Conservation (phyloP, 169 alveolate species). For the Neospora caninum region DNA sequence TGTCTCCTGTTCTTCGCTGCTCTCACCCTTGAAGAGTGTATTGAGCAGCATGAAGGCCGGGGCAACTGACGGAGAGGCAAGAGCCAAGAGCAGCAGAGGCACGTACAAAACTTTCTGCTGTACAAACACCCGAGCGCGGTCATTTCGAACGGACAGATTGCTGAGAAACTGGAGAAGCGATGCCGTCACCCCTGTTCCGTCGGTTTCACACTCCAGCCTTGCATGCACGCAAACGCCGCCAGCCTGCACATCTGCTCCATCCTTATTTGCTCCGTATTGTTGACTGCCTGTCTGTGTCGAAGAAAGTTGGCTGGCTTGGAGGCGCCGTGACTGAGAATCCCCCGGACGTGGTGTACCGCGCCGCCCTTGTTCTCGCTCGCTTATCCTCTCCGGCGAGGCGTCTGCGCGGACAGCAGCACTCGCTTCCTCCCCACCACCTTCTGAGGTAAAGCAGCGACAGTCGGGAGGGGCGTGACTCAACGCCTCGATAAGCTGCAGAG, state of each 20-base stretch:
- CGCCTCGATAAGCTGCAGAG: constrained; percentile 20
- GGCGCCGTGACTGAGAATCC: no score
- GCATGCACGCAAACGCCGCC: background rate
- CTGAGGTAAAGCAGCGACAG: background rate
- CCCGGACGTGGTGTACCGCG: background rate
- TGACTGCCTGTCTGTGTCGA: no score
- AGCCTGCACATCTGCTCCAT: background rate
- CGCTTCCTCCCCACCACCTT: background rate
- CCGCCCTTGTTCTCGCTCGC: background rate
- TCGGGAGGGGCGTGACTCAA: background rate
- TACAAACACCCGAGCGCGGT: background rate
- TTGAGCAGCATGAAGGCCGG: constrained; percentile 27
- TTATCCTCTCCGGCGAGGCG: background rate
- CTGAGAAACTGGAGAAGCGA: constrained; percentile 17
- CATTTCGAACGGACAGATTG: background rate
- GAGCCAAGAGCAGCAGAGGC: background rate
- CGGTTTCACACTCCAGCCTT: background rate
- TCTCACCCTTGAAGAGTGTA: background rate
- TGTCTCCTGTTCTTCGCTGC: background rate
- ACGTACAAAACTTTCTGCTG: background rate
- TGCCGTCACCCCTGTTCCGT: constrained; percentile 7
- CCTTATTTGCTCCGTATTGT: no score
- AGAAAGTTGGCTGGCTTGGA: no score
- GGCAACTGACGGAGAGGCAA: background rate
- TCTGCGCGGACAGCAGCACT: background rate